These are phyloP conservation scores for Otatea glauca DNA, from an alignment of 176 grass and related monocot species.

Conservation along the genomic window DNA sequence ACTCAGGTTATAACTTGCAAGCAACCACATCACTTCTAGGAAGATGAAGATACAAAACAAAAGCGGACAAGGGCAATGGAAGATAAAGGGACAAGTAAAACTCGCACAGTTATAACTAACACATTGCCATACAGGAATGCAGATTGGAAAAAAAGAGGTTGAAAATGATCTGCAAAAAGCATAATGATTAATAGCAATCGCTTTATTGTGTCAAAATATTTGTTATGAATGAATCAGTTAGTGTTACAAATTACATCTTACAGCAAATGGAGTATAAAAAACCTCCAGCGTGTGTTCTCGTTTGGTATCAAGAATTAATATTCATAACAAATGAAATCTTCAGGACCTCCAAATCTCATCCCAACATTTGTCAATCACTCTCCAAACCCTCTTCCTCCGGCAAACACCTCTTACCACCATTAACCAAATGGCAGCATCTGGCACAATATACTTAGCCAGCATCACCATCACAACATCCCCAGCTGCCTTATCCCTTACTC, in stretches of 20 bases:
- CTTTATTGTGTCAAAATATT: constrained; percentile 59
- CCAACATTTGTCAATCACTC: constrained; percentile 70
- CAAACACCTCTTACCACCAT: constrained; percentile 63
- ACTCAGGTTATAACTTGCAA: constrained; percentile 18
- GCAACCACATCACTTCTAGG: not conserved
- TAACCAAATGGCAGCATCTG: constrained; percentile 59
- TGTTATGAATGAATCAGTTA: constrained; percentile 48
- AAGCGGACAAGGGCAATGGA: not conserved
- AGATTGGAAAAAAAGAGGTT: not conserved
- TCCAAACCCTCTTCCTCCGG: constrained; percentile 49
- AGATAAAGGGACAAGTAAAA: not conserved
- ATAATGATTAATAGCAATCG: not conserved
- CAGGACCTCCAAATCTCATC: constrained; percentile 67
- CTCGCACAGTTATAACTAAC: not conserved
- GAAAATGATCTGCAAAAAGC: not conserved
- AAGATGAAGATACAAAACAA: not conserved
- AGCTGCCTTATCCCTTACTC: constrained; percentile 59
- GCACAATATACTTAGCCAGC: constrained; percentile 73
- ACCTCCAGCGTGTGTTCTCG: constrained; percentile 24
- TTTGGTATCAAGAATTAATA: constrained; percentile 34
- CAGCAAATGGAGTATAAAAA: constrained; percentile 55
- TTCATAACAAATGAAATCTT: constrained; percentile 32
- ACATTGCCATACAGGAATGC: not conserved
- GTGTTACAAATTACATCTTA: constrained; percentile 52
- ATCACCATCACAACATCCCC: constrained; percentile 68